A percentile compares a stretch with the other conserved stretches of the same genome.
Conservation (phyloP, 768 basidiomycete genomes). For the Sutorius australiensis region DNA sequence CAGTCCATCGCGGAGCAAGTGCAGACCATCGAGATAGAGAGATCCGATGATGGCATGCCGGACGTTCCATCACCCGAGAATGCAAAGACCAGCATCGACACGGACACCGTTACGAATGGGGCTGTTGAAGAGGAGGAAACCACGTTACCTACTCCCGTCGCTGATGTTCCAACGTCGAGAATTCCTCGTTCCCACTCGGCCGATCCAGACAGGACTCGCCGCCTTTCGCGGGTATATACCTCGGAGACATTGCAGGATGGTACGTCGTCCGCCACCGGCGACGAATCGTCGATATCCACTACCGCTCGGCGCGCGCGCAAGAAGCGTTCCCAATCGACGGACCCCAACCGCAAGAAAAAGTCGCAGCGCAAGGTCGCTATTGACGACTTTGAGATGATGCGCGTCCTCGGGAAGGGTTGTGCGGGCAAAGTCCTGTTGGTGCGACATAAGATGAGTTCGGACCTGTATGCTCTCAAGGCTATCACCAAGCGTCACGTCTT, state of each 20-base stretch:
- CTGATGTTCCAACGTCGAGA: constrained; percentile 38
- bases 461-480: constrained; percentile 91
- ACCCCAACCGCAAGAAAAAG: constrained; percentile 52
- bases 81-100: constrained; percentile 16
- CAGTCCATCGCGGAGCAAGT: constrained; percentile 5
- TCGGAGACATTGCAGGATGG: constrained; percentile 50
- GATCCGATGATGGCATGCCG: constrained; percentile 18
- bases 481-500: constrained; percentile 97
- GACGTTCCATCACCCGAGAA: constrained; percentile 12
- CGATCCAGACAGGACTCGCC: constrained; percentile 62
- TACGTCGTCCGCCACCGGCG: constrained; percentile 56
- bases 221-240: constrained; percentile 57
- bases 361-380: constrained; percentile 67
- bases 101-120: constrained; percentile 20
- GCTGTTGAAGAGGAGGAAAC: constrained; percentile 29
- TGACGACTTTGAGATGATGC: constrained; percentile 96
- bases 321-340: constrained; percentile 49
- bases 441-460: constrained; percentile 64
- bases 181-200: constrained; percentile 79
- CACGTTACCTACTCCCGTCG: constrained; percentile 37
- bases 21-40: constrained; percentile 22
- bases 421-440: constrained; percentile 96
- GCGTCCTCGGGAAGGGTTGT: constrained; percentile 94
- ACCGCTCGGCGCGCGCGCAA: constrained; percentile 46
- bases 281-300: constrained; percentile 71